Evolutionary conservation across 1,284 basidiomycete species (phyloP).

Genomic region (Coniferiporia sulphurascens): DNA sequence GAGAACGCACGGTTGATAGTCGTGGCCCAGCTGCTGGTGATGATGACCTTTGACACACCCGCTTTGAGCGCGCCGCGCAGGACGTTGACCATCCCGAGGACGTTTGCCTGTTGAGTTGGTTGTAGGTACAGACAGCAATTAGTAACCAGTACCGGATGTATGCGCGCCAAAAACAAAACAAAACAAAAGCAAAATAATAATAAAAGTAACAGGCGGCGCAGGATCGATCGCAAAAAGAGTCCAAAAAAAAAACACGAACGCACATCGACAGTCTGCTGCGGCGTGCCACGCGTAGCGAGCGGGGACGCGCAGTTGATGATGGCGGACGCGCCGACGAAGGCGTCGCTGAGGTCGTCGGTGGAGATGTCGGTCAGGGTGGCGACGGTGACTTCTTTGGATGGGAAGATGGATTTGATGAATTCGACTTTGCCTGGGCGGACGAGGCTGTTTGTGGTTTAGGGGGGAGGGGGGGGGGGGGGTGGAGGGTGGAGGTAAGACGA

Average conservation of each 20-base stretch:
- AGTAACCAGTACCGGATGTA: not conserved
- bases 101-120: not conserved
- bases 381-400: not conserved
- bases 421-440: not conserved
- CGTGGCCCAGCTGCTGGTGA: constrained; percentile 4
- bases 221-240: too few species aligned
- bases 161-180: not conserved
- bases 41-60: not conserved
- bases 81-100: not conserved
- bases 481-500: too few species aligned
- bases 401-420: not conserved
- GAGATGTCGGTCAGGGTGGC: not conserved
- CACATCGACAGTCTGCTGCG: constrained; percentile 28
- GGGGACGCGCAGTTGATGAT: constrained; percentile 31
- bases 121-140: too few species aligned
- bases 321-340: constrained; percentile 1
- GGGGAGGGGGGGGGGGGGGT: not conserved
- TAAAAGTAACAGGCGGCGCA: not conserved
- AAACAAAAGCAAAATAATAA: too few species aligned
- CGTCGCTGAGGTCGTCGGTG: not conserved
- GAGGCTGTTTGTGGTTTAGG: not conserved
- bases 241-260: too few species aligned
- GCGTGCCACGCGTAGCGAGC: constrained; percentile 26
- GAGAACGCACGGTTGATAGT: not conserved
- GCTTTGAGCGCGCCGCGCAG: not conserved